Evolutionary conservation across 208 protist species (phyloP).

Genomic region (Acanthamoeba castellanii): DNA sequence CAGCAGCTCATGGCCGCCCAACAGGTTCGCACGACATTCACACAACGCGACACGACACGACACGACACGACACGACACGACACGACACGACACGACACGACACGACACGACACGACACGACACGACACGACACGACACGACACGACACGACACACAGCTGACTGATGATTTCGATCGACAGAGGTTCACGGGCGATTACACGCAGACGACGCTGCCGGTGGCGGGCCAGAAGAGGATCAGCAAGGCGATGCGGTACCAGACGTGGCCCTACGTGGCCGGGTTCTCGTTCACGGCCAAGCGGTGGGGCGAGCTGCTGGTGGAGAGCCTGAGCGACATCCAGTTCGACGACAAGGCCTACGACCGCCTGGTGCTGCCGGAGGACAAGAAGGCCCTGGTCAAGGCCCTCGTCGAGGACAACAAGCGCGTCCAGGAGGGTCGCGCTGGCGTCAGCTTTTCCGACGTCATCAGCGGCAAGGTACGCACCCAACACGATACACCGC

Average conservation of each 20-base stretch:
- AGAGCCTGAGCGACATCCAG: conserved; percentile 50
- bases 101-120: too few relatives aligned
- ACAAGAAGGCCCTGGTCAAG: conserved; percentile 67
- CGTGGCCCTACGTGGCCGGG: conserved; percentile 67
- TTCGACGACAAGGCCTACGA: conserved; percentile 73
- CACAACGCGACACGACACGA: too few relatives aligned
- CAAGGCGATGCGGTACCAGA: not conserved
- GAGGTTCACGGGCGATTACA: conserved; percentile 15
- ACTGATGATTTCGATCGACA: not conserved
- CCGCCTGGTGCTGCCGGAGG: conserved; percentile 30
- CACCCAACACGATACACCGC: too few relatives aligned
- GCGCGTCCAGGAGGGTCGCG: not conserved
- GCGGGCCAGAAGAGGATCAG: not conserved
- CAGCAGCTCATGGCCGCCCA: conserved; percentile 25
- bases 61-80: too few relatives aligned
- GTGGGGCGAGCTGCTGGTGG: conserved; percentile 72
- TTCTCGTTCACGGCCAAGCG: conserved; percentile 62
- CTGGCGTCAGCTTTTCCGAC: not conserved
- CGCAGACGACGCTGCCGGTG: not conserved
- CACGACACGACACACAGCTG: too few relatives aligned
- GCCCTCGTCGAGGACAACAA: conserved; percentile 73
- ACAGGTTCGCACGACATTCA: not conserved
- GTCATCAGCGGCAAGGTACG: conserved; percentile 58
- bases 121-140: too few relatives aligned
- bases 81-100: too few relatives aligned